Conservation (phyloP, 331 rosid species). For the Prunus yedoensis region DNA sequence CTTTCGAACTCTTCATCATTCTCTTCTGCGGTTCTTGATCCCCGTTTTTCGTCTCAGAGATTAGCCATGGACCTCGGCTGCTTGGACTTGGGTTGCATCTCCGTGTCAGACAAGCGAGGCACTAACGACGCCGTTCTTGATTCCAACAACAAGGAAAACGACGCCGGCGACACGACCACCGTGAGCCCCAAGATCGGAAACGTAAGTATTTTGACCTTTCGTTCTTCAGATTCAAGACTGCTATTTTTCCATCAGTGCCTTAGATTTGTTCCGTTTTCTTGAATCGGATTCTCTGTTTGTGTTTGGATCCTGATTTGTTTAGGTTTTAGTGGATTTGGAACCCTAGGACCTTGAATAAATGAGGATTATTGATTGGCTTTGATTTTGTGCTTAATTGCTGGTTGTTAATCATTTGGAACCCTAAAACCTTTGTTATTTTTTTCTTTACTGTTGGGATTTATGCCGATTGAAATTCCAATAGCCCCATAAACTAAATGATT, state of each 20-base stretch:
- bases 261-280: conserved; percentile 4
- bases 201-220: conserved; percentile 4
- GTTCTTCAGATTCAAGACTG: background rate
- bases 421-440: background rate
- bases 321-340: background rate
- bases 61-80: conserved; percentile 44
- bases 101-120: conserved; percentile 23
- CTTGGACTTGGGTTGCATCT: conserved; percentile 43
- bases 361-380: background rate
- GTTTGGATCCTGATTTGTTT: background rate
- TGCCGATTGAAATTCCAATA: background rate
- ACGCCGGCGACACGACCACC: conserved; percentile 18
- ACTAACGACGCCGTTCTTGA: background rate
- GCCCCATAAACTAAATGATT: background rate
- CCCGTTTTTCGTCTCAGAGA: background rate
- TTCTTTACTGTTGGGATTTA: background rate
- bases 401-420: background rate
- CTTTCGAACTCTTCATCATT: background rate
- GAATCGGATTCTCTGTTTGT: background rate
- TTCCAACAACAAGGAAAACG: conserved; percentile 24
- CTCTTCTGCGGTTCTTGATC: conserved; percentile 1
- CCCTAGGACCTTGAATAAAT: background rate
- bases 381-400: background rate
- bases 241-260: background rate
- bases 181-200: conserved; percentile 43